A percentile compares a stretch with the other conserved stretches of the same genome.
Conservation (phyloP, 257 asterid species). For the Voacanga thouarsii region DNA sequence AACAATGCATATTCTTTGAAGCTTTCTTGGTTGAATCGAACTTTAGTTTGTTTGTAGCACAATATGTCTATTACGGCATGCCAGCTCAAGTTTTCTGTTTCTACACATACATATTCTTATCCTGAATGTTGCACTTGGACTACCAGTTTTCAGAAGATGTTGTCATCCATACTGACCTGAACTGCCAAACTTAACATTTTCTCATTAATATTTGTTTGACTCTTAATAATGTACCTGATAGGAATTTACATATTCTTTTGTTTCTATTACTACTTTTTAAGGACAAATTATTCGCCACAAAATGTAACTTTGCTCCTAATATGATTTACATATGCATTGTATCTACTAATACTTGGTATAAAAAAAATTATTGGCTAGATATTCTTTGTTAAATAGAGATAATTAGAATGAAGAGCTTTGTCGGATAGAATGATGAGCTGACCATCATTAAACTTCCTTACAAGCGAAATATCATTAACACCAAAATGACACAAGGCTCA, state of each 20-base stretch:
- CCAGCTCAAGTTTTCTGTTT: background rate
- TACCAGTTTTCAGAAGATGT: background rate
- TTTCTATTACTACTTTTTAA: too few relatives aligned
- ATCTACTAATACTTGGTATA: background rate
- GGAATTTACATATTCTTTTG: background rate
- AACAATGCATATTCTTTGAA: background rate
- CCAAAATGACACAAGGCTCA: too few relatives aligned
- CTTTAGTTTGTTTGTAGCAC: background rate
- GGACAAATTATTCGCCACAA: too few relatives aligned
- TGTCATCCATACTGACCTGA: background rate
- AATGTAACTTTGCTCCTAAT: too few relatives aligned
- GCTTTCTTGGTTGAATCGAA: background rate
- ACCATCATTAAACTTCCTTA: background rate
- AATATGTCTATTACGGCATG: background rate
- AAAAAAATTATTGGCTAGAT: background rate
- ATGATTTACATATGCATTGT: too few relatives aligned
- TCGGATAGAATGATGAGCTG: background rate
- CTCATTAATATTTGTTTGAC: background rate
- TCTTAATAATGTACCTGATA: background rate
- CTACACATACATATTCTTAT: background rate
- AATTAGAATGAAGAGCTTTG: background rate
- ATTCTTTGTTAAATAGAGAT: background rate
- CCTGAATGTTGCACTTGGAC: too few relatives aligned
- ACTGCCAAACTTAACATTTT: background rate
- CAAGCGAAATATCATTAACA: too few relatives aligned